Evolutionary conservation across 1,284 basidiomycete species (phyloP), one percentile per base, ranked within the genome.

Genomic region (Apiotrichum siamense): DNA sequence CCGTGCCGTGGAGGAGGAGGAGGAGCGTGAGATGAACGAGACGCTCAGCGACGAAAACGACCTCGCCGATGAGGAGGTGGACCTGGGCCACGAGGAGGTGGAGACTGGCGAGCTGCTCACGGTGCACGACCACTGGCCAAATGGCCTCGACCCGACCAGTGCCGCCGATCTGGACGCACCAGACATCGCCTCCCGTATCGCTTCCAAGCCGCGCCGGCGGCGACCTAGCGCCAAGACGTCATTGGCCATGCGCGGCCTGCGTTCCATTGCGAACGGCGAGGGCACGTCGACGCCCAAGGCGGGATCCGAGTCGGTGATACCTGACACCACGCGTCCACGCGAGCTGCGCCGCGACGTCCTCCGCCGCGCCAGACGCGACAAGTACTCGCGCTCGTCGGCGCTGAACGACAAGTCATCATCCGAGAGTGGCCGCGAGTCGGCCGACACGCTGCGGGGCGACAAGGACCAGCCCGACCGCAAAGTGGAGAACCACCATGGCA

Each of bases 1-100:
- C 21, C 63, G 75, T 23, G 74, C 76, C 23, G 74, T 77, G 45
- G 76, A 77, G 44, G 74, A 76, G 49, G 72, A 73, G 25, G 72
- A 75, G 57, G 72, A 73, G 54, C 57, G 74, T 17, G 62, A 63
- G 46, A 62, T 74, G 60, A 74, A 74, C 50, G 63, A 78, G 40
- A 57, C 67, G 26, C 59, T 72, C 27, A 65, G 59, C 31, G 66
- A 70, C 29, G 67, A 69, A n/a, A 57, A 59, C 27, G 52, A 50
- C 15, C 60, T 64, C 15, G 68, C 66, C 18, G 66, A 62, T 4
- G 65, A 64, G 15, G 63, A 60, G 3, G 61, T 58, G 1, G 57
- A 53, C 24, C 53, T 39, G 13, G 58, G 50, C 20, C 56, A 62
- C 31, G 52, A 55, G 20, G 52, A 58, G 7, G 54, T 59, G 12